These are phyloP conservation scores for Rhizodiscina lignyota DNA, from an alignment of 495 filamentous ascomycete genomes.

Conservation along the genomic window DNA sequence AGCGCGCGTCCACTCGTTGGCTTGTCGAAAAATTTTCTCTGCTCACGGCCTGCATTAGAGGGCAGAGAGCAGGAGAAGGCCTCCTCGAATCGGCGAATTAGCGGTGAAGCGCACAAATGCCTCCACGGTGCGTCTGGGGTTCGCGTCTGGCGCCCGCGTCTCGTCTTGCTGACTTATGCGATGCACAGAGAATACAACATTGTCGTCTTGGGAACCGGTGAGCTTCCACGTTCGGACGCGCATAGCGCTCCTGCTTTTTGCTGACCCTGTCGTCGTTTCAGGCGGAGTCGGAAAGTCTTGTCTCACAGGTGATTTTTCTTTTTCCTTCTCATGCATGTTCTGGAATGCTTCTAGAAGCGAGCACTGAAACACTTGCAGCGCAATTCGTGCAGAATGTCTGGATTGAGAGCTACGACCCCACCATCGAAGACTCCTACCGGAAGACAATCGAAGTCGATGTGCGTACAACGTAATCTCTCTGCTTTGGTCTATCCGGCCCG, in stretches of 20 bases:
- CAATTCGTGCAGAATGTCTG: slow-evolving; percentile 99
- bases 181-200: slow-evolving; percentile 95
- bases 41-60: background rate
- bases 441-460: slow-evolving; percentile 94
- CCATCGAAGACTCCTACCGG: slow-evolving; percentile 94
- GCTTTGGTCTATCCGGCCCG: too few species aligned
- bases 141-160: too few species aligned
- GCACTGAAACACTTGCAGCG: slow-evolving; percentile 36
- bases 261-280: slow-evolving; percentile 22
- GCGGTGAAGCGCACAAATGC: background rate
- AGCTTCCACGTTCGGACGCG: slow-evolving; percentile 13
- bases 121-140: background rate
- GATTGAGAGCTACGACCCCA: slow-evolving; percentile 98
- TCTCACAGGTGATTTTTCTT: slow-evolving; percentile 61
- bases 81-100: background rate
- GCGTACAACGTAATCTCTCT: slow-evolving; percentile 27
- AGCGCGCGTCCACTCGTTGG: background rate
- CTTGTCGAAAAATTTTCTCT: background rate
- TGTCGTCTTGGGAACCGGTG: slow-evolving; percentile 78
- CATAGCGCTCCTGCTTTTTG: background rate
- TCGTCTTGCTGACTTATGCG: too few species aligned
- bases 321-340: too few species aligned
- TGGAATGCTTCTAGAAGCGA: background rate
- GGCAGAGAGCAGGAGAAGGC: background rate
- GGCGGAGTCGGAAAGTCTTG: slow-evolving; percentile 97